These are phyloP conservation scores for Cutaneotrichosporon sp. DNA, from an alignment of 1,284 basidiomycete species.

Conservation along the genomic window DNA sequence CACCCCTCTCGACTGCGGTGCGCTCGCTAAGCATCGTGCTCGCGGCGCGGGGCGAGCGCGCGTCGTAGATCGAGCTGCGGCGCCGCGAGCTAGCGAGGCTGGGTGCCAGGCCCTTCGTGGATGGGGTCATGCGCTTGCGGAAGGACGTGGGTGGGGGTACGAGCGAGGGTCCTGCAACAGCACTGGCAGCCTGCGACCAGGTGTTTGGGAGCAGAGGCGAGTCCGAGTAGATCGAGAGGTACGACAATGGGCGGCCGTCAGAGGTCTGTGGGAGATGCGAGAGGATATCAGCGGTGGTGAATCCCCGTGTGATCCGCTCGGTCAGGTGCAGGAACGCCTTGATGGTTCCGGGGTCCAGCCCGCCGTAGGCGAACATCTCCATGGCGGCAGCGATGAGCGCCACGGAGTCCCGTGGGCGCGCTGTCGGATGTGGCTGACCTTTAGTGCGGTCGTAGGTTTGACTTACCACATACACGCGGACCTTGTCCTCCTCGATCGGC, in stretches of 20 bases:
- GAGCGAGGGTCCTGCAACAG: neutral
- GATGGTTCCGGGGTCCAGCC: neutral
- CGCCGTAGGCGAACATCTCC: neutral
- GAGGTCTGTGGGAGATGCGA: neutral
- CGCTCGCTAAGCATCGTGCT: neutral
- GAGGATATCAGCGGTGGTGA: neutral
- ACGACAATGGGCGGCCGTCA: neutral
- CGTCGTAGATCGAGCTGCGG: neutral
- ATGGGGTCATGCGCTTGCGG: neutral
- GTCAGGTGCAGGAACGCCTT: neutral
- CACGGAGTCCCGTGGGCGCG: neutral
- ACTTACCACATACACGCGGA: neutral
- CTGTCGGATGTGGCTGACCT: neutral
- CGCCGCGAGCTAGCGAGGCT: neutral
- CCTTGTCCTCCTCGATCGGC: neutral
- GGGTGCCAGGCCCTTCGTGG: neutral
- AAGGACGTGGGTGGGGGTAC: neutral
- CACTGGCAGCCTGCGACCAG: neutral
- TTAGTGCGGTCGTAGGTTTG: neutral
- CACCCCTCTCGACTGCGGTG: neutral
- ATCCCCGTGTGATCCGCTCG: neutral
- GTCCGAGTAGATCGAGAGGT: neutral
- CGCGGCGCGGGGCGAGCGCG: neutral
- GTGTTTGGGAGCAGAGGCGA: conserved; percentile 1
- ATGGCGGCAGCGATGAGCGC: neutral